Evolutionary conservation across 139 green algal genomes (phyloP).

Genomic region (Medakamo hakoo): DNA sequence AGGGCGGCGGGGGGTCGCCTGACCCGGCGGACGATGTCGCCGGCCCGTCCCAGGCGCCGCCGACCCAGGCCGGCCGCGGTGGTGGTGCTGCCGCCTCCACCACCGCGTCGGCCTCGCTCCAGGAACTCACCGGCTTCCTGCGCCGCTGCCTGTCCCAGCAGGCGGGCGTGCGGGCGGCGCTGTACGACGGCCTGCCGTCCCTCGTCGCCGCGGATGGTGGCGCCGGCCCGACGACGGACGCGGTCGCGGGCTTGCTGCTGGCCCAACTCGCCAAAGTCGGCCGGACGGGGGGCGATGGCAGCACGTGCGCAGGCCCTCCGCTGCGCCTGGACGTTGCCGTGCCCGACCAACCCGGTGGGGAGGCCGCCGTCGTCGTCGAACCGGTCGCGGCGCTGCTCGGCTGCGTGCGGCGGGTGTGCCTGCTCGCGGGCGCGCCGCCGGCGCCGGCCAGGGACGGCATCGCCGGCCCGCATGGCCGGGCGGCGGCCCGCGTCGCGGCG

Average conservation of each 20-base stretch:
- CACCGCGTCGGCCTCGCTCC: constrained; percentile 13
- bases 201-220: constrained; percentile 9
- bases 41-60: constrained; percentile 1
- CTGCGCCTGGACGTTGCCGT: neutral
- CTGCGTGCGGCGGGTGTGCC: neutral
- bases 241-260: neutral
- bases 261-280: neutral
- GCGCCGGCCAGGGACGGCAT: neutral
- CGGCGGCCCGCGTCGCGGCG: too few species aligned
- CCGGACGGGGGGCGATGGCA: too few species aligned
- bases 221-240: too few species aligned
- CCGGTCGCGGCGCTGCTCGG: neutral
- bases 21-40: neutral
- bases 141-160: constrained; percentile 19
- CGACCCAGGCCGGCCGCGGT: constrained; percentile 10
- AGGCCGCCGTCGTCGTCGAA: neutral
- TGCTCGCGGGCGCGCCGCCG: neutral
- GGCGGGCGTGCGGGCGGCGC: constrained; percentile 7
- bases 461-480: too few species aligned
- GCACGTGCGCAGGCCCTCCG: too few species aligned
- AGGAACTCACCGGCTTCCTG: constrained; percentile 17
- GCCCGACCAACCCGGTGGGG: neutral
- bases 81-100: too few species aligned
- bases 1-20: neutral
- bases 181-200: constrained; percentile 15